Evolutionary conservation across 129 eudicot genomes (phyloP), one percentile per base, ranked within the genome.

Genomic region (Helianthus tuberosus): DNA sequence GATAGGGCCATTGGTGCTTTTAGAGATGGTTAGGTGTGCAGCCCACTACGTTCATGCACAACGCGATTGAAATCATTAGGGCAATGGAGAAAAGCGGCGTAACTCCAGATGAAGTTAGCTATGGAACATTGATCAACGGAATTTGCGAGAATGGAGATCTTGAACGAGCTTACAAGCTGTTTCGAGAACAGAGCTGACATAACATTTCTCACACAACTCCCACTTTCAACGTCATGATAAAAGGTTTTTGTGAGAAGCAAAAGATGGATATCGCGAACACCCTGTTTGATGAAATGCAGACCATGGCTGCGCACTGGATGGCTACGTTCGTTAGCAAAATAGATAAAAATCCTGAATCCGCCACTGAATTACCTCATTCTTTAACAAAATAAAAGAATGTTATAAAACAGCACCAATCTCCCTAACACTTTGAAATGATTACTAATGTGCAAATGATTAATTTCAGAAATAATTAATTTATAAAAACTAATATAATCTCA

Each of bases 111-210:
- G 80, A 66, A 52, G 84, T 94, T 68, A 84, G 69, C 78, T 85
- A 86, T 82, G 86, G 97, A 46, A 91, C 99, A 1, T 69, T 94
- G 83, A 82, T 94, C 2, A 91, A 81, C 55, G 99, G 99, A n/a
- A 83, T 72, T 67, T 88, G 91, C 64, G 92, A 81, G 23, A 87
- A 83, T 25, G 88, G 91, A 49, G 87, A 94, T 80, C 66, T 85
- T 68, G 87, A 83, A 66, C 82, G 79, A 74, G 99, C 99, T 20
- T 82, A 73, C 68, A 68, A 73, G 44, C 81, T 94, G 27, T 94
- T 94, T 68, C 84, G 75, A 71, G 84, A 74, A 66, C 81, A 82
- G 65, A 72, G 72, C 46, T 68, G 80, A 47, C 75, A 53, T 78
- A 80, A 84, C 15, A 63, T 88, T 4, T 60, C 78, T n/a, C 90